These are phyloP conservation scores for Carex myosuroides DNA, from an alignment of 176 grass and related monocot genomes.

Conservation along the genomic window DNA sequence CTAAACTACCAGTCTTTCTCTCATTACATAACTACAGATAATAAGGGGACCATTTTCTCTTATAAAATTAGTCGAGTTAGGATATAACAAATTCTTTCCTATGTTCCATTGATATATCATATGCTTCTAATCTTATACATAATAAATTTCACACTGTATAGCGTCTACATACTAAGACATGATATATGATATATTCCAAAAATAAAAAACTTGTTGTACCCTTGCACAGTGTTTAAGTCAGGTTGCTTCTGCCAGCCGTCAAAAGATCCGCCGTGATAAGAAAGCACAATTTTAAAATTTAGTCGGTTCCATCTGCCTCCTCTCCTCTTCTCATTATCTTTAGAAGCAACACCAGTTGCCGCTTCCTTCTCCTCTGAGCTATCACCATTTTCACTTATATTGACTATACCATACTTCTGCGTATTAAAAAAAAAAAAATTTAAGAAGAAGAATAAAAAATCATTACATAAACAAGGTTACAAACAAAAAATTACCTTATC, in stretches of 20 bases:
- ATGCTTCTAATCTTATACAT: background rate
- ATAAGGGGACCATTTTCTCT: background rate
- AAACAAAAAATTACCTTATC: constrained; percentile 30
- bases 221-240: constrained; percentile 77
- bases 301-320: constrained; percentile 77
- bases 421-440: background rate
- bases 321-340: constrained; percentile 46
- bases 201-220: constrained; percentile 30
- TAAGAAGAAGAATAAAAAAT: too few species aligned
- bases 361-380: constrained; percentile 12
- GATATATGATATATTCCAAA: too few species aligned
- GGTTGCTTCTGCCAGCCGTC: constrained; percentile 98
- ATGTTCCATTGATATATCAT: background rate
- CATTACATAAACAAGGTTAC: background rate
- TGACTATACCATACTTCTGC: constrained; percentile 27
- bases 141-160: constrained; percentile 11
- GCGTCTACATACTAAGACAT: background rate
- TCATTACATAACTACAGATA: background rate
- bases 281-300: constrained; percentile 77
- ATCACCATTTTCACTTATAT: constrained; percentile 19
- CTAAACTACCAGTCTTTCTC: background rate
- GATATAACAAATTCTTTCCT: background rate
- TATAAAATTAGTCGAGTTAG: background rate
- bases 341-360: constrained; percentile 19
- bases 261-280: constrained; percentile 70